phyloP scores from a whole-genome alignment of 352 stramenopile species.

The Phytopythium kandeliae region DNA sequence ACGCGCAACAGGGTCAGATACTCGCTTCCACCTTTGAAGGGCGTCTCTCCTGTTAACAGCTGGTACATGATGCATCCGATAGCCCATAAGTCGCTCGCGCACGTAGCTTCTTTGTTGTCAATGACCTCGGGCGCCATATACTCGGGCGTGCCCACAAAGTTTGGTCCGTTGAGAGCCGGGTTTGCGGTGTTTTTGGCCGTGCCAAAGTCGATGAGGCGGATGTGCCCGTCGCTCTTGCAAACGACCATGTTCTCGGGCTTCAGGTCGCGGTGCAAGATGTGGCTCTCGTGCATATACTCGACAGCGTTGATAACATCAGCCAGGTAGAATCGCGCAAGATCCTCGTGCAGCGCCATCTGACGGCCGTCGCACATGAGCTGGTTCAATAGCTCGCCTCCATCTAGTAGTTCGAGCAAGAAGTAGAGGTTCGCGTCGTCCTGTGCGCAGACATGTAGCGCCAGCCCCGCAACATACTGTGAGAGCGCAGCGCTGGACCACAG shows the following conservation, averaged over 20 bases:
- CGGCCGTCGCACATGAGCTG: constrained; percentile 78
- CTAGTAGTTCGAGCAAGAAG: constrained; percentile 94
- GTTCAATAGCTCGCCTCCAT: constrained; percentile 91
- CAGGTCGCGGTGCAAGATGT: constrained; percentile 91
- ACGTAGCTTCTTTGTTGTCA: constrained; percentile 65
- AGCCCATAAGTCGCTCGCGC: constrained; percentile 67
- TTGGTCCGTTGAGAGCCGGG: constrained; percentile 61
- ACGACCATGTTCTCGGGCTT: constrained; percentile 97
- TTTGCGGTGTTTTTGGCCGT: constrained; percentile 73
- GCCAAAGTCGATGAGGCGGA: constrained; percentile 81
- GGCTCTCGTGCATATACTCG: constrained; percentile 90
- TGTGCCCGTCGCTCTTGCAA: constrained; percentile 39
- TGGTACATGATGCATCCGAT: constrained; percentile 78
- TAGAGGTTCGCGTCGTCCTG: constrained; percentile 92
- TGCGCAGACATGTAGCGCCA: background rate
- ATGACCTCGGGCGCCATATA: constrained; percentile 87
- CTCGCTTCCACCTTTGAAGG: constrained; percentile 67
- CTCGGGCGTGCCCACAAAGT: constrained; percentile 86
- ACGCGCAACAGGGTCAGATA: constrained; percentile 81
- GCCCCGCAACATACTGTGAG: background rate
- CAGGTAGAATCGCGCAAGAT: constrained; percentile 83
- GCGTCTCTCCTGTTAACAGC: constrained; percentile 71
- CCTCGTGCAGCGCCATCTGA: constrained; percentile 71
- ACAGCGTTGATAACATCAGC: constrained; percentile 87
- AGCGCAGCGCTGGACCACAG: background rate